Percentiles rank a stretch among this genome's conserved stretches.
Conservation (phyloP, 768 basidiomycete genomes). For the Boletus rufocinnamomeus region DNA sequence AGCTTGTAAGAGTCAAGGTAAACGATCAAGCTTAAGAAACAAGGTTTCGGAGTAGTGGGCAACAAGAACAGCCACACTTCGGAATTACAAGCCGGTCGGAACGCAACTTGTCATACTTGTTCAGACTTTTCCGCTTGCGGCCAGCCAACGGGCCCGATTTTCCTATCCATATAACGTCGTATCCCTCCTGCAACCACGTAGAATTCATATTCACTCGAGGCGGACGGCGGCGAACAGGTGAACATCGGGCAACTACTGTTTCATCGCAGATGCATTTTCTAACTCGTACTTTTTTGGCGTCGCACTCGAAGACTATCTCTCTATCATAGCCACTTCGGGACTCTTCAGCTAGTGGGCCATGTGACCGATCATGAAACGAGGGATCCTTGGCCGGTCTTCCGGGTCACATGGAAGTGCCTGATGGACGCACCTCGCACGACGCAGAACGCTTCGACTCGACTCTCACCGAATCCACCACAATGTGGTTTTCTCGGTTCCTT, state of each 20-base stretch:
- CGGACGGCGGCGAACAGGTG: background rate
- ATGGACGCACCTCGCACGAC: background rate
- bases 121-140: background rate
- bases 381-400: background rate
- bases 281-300: no score
- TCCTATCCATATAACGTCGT: background rate
- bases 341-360: background rate
- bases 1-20: no score
- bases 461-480: background rate
- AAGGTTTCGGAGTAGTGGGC: no score
- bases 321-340: background rate
- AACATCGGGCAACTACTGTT: background rate
- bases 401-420: background rate
- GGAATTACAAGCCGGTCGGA: no score
- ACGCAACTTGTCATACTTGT: background rate
- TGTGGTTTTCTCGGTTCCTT: slow-evolving; percentile 2
- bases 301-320: background rate
- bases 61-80: background rate
- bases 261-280: background rate
- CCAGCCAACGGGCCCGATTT: background rate
- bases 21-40: no score
- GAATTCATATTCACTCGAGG: background rate
- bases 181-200: background rate
- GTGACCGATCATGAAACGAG: background rate
- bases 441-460: background rate